Evolutionary conservation across 2,329 filamentous ascomycete genomes (phyloP).

Genomic region (Chalara sp.): DNA sequence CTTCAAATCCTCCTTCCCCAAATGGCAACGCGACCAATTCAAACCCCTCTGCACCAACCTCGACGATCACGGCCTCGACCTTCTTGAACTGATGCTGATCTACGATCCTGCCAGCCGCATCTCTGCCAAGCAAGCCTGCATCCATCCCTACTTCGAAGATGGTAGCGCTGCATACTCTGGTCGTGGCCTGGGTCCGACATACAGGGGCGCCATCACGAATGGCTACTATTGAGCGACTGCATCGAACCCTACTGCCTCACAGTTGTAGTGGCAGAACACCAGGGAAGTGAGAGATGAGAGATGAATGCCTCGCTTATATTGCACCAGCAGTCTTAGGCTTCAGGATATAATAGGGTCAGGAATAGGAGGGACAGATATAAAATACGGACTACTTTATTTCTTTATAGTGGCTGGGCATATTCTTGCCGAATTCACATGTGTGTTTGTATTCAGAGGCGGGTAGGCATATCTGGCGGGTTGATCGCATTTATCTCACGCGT

Average conservation of each 20-base stretch:
- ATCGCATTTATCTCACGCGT: too few relatives aligned
- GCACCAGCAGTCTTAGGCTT: slow-evolving; percentile 1
- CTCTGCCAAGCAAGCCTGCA: slow-evolving; percentile 80
- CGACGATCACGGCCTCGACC: slow-evolving; percentile 63
- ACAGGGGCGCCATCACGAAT: slow-evolving; percentile 12
- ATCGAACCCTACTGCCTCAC: neutral
- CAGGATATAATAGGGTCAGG: too few relatives aligned
- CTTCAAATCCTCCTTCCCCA: slow-evolving; percentile 87
- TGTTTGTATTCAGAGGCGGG: too few relatives aligned
- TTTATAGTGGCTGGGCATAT: too few relatives aligned
- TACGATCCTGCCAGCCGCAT: slow-evolving; percentile 85
- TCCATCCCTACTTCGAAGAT: slow-evolving; percentile 71
- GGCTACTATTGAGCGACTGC: slow-evolving; percentile 21
- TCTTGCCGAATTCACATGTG: too few relatives aligned
- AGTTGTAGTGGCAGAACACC: neutral
- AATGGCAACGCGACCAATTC: slow-evolving; percentile 70
- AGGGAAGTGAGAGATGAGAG: neutral
- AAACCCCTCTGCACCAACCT: slow-evolving; percentile 63
- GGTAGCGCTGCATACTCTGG: slow-evolving; percentile 28
- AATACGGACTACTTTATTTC: too few relatives aligned
- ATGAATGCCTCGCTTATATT: neutral
- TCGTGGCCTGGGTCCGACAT: slow-evolving; percentile 25
- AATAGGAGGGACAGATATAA: too few relatives aligned
- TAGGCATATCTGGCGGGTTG: too few relatives aligned
- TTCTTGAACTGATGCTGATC: slow-evolving; percentile 65